Percentiles rank a stretch among this genome's conserved stretches.
Evolutionary conservation across 441 rosid genomes (phyloP).

Genomic region (Corymbia calophylla): DNA sequence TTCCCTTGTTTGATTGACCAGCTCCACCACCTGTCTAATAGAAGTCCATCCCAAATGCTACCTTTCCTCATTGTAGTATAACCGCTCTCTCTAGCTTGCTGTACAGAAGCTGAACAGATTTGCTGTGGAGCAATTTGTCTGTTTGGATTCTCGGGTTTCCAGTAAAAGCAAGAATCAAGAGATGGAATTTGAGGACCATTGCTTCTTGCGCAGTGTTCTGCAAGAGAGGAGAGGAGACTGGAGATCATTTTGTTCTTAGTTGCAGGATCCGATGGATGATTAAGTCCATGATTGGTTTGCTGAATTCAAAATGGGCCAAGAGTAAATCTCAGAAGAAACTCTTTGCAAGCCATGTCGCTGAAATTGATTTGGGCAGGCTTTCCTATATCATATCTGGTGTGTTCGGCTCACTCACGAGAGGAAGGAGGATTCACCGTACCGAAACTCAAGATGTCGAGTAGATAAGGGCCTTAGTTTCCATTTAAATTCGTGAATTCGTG

Average conservation of each 20-base stretch:
- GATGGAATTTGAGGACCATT: too few species aligned
- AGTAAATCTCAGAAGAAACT: not conserved
- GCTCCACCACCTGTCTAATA: not conserved
- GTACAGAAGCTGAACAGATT: not conserved
- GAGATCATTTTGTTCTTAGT: not conserved
- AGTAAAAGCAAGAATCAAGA: not conserved
- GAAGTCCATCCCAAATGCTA: not conserved
- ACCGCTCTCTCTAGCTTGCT: not conserved
- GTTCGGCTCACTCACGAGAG: not conserved
- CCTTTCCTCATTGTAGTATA: not conserved
- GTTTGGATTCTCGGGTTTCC: not conserved
- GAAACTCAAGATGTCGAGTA: not conserved
- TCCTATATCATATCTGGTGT: not conserved
- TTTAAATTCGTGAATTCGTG: not conserved
- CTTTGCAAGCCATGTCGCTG: not conserved
- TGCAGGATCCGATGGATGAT: not conserved
- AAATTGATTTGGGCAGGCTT: not conserved
- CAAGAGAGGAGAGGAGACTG: not conserved
- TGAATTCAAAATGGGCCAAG: not conserved
- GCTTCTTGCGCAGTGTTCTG: not conserved
- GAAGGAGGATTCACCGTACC: not conserved
- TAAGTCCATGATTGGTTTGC: not conserved
- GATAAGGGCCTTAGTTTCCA: not conserved
- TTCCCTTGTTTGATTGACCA: not conserved
- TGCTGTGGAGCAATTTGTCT: not conserved